Evolutionary conservation across 768 basidiomycete genomes (phyloP), one percentile per base, ranked within the genome.

Genomic region (Serpula lacrymans): DNA sequence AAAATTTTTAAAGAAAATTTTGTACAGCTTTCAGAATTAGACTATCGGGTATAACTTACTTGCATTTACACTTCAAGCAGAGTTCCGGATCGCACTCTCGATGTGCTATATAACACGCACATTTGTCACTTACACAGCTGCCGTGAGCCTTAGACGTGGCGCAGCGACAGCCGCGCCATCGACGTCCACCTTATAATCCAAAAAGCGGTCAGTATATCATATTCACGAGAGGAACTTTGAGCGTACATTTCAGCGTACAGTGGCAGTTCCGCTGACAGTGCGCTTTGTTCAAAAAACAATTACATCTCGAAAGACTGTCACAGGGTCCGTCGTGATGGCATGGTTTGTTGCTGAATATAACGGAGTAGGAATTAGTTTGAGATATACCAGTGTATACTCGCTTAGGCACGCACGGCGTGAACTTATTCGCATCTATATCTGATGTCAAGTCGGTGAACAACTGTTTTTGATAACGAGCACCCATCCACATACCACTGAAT

Each of bases 11-110:
- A n/a, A n/a, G n/a, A n/a, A n/a, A n/a, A n/a, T n/a, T n/a, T n/a
- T n/a, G n/a, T n/a, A n/a, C n/a, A n/a, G n/a, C n/a, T n/a, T n/a
- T n/a, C n/a, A 32, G 23, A n/a, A n/a, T 8, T 16, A 23, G 13
- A 23, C 6, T 16, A 22, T 22, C 24, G 25, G 13, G 12, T 6
- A 17, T n/a, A 20, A 62, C 70, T 48, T 31, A 80, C 78, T 55
- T 70, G 39, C 71, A 65, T 45, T 66, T 60, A 52, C 83, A 83
- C 10, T 62, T 62, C 9, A 50, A 5, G 45, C 86, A 88, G 7
- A 84, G 42, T 25, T 78, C 77, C 3, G 83, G 82, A 55, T 86
- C 82, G 43, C 86, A 88, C 54, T 88, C 86, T 25, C 78, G 67
- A 7, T 62, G 52, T 0, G 68, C 62, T 16, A 49, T 57, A 35